Base-by-base conservation (phyloP, 257 asterid species). In the Agastache rugosa region DNA sequence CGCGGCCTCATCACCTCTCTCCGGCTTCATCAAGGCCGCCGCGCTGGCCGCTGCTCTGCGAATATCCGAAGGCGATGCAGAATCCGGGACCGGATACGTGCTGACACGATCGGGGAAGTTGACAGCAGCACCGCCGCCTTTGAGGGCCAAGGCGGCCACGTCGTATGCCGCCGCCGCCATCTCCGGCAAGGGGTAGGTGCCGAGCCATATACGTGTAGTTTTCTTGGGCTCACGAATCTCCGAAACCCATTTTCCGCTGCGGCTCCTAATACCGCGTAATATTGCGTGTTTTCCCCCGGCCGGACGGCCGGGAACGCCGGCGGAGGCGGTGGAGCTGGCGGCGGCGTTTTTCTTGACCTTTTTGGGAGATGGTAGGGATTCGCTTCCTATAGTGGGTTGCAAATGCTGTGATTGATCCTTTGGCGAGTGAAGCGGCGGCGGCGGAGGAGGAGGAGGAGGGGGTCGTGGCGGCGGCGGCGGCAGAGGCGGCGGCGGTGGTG, bases 91-190 rank as follows among this genome's bases (percentile, higher is more conserved):
- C 0, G 81, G 83, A 12, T 74, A 85, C 44, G 55, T 3, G 3
- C 58, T 3, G 22, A 71, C 74, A 0, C 63, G 81, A 50, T 77
- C 83, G 0, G 86, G 89, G 66, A 82, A 85, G 69, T 85, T 85
- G 6, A 85, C 6, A 0, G 53, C 25, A 0, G 81, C 75, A 0
- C 63, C 78, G 9, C 62, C 22, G 17, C 89, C 89, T n/a, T 78
- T 85, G 5, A 85, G 77, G 5, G 89, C 85, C 14, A 84, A 65
- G 2, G 84, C 88, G 11, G 88, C 88, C 45, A 79, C 84, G 48
- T 84, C 88, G 59, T 81, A 81, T 8, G 88, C 88, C 10, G 88
- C 84, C 8, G 88, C 88, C 0, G 88, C 88, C 88, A 82, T 84
- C 73, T 84, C 88, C 63, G 88, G 84, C 8, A 74, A 11, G 14